Percentiles rank a stretch among this genome's conserved stretches.
These are phyloP conservation scores for Larix kaempferi DNA, from an alignment of 75 land plant species.

Conservation along the genomic window DNA sequence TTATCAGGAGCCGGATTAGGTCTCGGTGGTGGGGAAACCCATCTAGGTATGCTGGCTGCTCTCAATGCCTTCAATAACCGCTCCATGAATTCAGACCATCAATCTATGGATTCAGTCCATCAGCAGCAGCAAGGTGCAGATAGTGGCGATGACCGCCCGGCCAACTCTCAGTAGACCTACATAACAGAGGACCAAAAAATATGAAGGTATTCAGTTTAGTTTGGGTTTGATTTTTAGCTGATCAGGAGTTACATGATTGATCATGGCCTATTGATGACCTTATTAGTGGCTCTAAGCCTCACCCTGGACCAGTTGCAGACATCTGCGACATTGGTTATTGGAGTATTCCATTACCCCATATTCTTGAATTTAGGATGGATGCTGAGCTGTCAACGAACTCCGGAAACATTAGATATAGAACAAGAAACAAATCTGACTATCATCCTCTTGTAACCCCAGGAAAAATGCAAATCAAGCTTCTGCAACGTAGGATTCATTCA, in stretches of 20 bases:
- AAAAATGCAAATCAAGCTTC: background rate
- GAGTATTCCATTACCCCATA: conserved; percentile 2
- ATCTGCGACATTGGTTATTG: background rate
- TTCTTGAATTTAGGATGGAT: conserved; percentile 8
- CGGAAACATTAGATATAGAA: background rate
- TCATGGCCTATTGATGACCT: background rate
- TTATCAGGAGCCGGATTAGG: conserved; percentile 6
- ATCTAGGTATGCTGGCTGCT: conserved; percentile 13
- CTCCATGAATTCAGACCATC: conserved; percentile 5
- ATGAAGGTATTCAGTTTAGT: background rate
- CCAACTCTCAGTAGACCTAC: conserved; percentile 2
- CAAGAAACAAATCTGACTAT: background rate
- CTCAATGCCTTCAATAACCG: conserved; percentile 7
- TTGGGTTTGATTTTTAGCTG: conserved; percentile 5
- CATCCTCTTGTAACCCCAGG: background rate
- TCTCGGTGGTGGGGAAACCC: conserved; percentile 11
- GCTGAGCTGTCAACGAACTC: background rate
- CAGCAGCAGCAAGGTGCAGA: conserved; percentile 13
- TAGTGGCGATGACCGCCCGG: conserved; percentile 9
- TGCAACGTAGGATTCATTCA: background rate
- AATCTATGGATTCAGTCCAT: conserved; percentile 11
- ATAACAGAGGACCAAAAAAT: background rate
- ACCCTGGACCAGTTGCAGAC: background rate
- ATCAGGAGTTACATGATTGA: background rate
- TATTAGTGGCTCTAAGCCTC: background rate